A percentile compares a stretch with the other conserved stretches of the same genome.
phyloP scores from a whole-genome alignment of 495 filamentous ascomycete genomes.

The Hapsidospora chrysogenum region DNA sequence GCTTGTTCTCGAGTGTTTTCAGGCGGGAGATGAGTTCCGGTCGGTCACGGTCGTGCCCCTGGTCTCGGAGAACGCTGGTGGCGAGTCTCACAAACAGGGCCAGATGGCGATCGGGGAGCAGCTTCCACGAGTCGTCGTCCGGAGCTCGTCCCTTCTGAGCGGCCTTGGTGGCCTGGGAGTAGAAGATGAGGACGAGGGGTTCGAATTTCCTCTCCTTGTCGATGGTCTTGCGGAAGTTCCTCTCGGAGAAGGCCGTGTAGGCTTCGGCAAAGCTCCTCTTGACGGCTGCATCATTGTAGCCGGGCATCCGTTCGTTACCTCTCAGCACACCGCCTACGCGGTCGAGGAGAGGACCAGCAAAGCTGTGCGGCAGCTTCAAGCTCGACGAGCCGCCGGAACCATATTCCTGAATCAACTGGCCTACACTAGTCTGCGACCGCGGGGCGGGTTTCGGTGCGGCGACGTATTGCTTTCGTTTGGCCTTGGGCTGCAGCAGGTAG shows the following conservation, averaged over 20 bases:
- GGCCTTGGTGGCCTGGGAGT: slow-evolving; percentile 59
- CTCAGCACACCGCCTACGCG: slow-evolving; percentile 66
- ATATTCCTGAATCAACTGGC: slow-evolving; percentile 42
- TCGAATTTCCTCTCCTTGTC: slow-evolving; percentile 91
- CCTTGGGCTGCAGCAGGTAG: slow-evolving; percentile 82
- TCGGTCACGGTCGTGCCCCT: slow-evolving; percentile 55
- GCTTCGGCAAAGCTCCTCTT: slow-evolving; percentile 91
- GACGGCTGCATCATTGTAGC: slow-evolving; percentile 72
- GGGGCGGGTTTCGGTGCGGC: slow-evolving; percentile 39
- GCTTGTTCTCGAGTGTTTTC: slow-evolving; percentile 74
- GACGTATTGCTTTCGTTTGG: slow-evolving; percentile 73
- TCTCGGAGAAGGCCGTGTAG: slow-evolving; percentile 46
- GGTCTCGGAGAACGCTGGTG: slow-evolving; percentile 57
- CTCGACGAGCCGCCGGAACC: slow-evolving; percentile 17
- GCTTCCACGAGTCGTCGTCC: slow-evolving; percentile 83
- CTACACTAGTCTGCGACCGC: slow-evolving; percentile 57
- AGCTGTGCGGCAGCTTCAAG: slow-evolving; percentile 30
- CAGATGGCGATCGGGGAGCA: slow-evolving; percentile 84
- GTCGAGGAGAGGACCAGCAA: slow-evolving; percentile 59
- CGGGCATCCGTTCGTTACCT: slow-evolving; percentile 45
- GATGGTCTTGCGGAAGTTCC: slow-evolving; percentile 70
- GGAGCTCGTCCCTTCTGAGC: slow-evolving; percentile 61
- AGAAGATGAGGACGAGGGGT: slow-evolving; percentile 80
- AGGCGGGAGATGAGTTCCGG: slow-evolving; percentile 69
- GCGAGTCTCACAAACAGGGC: slow-evolving; percentile 89